A percentile compares a stretch with the other conserved stretches of the same genome.
Evolutionary conservation across 257 asterid species (phyloP).

Genomic region (Cynanchum wilfordii): DNA sequence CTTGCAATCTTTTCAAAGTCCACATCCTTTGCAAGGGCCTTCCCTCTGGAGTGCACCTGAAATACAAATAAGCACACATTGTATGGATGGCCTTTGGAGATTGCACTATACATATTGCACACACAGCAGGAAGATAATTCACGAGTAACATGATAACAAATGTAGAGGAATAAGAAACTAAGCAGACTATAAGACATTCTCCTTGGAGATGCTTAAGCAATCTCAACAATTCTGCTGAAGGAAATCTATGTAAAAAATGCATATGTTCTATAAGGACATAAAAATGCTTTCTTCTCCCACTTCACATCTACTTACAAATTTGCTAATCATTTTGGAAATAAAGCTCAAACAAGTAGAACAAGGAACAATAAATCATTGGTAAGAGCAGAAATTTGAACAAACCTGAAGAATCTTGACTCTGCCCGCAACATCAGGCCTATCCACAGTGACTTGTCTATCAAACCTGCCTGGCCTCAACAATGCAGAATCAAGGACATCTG

Average conservation of each 20-base stretch:
- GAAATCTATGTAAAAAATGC: background rate
- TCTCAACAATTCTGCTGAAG: background rate
- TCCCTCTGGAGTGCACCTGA: slow-evolving; percentile 92
- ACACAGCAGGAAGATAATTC: too few relatives aligned
- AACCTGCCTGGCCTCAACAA: slow-evolving; percentile 96
- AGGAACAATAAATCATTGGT: background rate
- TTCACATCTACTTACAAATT: background rate
- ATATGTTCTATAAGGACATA: background rate
- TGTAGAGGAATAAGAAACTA: background rate
- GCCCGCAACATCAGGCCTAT: slow-evolving; percentile 97
- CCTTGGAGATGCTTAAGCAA: background rate
- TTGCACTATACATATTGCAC: background rate
- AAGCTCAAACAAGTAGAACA: background rate
- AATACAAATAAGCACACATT: background rate
- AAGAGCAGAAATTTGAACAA: slow-evolving; percentile 18
- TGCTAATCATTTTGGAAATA: background rate
- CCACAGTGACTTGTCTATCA: slow-evolving; percentile 92
- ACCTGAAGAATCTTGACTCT: slow-evolving; percentile 95
- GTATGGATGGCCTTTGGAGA: background rate
- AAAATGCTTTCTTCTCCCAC: background rate
- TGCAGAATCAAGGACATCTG: slow-evolving; percentile 96
- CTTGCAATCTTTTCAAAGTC: slow-evolving; percentile 91
- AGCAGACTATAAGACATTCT: background rate
- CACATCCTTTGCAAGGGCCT: slow-evolving; percentile 95
- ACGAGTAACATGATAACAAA: background rate